Evolutionary conservation across 2,329 filamentous ascomycete species (phyloP).

Genomic region (Sporothrix brasiliensis): DNA sequence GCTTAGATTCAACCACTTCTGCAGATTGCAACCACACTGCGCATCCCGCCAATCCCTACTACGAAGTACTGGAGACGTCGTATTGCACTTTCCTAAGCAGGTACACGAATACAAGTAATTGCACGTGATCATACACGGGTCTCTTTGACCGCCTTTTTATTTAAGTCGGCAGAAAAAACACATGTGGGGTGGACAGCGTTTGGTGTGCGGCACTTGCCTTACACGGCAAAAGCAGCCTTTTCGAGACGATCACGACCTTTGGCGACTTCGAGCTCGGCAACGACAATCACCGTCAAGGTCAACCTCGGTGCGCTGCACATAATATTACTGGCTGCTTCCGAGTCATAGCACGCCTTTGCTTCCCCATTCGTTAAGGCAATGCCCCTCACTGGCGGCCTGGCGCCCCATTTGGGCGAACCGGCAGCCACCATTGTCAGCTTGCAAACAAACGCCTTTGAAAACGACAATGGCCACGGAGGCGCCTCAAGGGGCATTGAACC

Average conservation of each 20-base stretch:
- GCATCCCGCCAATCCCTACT: slow-evolving; percentile 9
- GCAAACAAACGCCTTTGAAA: slow-evolving; percentile 8
- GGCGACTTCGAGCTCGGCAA: not conserved
- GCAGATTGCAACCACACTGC: not conserved
- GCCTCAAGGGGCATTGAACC: not conserved
- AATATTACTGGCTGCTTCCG: not conserved
- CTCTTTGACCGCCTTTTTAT: not conserved
- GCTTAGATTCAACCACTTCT: not conserved
- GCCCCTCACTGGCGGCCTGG: slow-evolving; percentile 29
- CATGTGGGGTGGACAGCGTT: slow-evolving; percentile 3
- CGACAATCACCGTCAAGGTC: not conserved
- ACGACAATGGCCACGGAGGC: slow-evolving; percentile 1
- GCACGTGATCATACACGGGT: not conserved
- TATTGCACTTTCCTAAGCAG: slow-evolving; percentile 23
- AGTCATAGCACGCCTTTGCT: not conserved
- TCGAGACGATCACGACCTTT: not conserved
- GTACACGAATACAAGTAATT: not conserved
- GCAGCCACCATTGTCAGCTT: not conserved
- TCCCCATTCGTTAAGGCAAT: not conserved
- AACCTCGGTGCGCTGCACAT: not conserved
- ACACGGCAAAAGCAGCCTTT: not conserved
- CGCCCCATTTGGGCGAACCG: slow-evolving; percentile 30
- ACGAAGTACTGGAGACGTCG: no score
- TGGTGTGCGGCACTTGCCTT: not conserved
- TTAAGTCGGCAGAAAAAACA: slow-evolving; percentile 6